A percentile compares a stretch with the other conserved stretches of the same genome.
Evolutionary conservation across 164 flowering plant genomes (phyloP).

Genomic region (Aristolochia fimbriata): DNA sequence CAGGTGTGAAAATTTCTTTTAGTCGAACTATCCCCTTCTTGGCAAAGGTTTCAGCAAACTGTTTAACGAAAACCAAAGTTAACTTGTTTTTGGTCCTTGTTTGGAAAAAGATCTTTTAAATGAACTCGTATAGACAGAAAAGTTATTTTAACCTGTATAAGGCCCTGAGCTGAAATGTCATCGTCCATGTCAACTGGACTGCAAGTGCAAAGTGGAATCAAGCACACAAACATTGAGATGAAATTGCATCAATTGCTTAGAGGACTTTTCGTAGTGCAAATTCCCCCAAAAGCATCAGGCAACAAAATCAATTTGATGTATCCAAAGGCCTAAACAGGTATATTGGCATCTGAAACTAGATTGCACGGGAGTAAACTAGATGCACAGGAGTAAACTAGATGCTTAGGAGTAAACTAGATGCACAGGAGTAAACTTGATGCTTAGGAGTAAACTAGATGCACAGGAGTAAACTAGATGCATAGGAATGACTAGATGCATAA

Average conservation of each 20-base stretch:
- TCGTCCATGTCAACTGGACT: conserved; percentile 91
- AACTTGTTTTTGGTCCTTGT: conserved; percentile 4
- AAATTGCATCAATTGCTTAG: background rate
- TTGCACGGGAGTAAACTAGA: no score
- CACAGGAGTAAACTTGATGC: no score
- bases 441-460: no score
- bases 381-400: no score
- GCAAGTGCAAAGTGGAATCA: conserved; percentile 34
- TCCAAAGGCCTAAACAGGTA: no score
- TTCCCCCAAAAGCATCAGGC: background rate
- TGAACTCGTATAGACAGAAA: background rate
- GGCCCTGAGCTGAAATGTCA: conserved; percentile 81
- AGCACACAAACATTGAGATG: background rate
- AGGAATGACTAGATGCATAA: no score
- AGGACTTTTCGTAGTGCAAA: background rate
- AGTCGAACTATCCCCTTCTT: conserved; percentile 67
- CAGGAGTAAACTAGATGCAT: no score
- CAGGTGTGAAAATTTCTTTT: conserved; percentile 82
- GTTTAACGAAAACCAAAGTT: conserved; percentile 13
- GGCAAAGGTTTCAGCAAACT: conserved; percentile 83
- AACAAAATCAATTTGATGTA: no score
- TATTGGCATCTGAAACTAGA: no score
- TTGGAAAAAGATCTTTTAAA: background rate
- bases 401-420: no score
- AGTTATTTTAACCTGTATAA: conserved; percentile 53